phyloP scores from a whole-genome alignment of 257 asterid genomes.

The Dorcoceras hygrometricum region DNA sequence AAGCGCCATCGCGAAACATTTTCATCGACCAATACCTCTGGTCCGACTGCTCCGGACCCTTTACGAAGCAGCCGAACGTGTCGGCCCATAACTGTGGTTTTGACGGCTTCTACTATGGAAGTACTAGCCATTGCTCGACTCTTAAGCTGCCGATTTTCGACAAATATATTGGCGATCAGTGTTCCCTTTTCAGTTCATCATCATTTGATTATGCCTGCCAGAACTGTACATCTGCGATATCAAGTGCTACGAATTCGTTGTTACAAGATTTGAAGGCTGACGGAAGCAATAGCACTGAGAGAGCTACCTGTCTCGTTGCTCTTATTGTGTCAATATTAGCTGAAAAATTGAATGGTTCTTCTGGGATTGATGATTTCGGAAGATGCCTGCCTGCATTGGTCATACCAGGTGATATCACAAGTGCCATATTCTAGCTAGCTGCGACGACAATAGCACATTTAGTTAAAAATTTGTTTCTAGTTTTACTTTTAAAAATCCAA shows the following conservation, averaged over 20 bases:
- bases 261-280: slow-evolving; percentile 6
- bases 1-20: slow-evolving; percentile 24
- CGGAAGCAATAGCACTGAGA: slow-evolving; percentile 28
- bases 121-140: slow-evolving; percentile 36
- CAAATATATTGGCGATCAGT: slow-evolving; percentile 25
- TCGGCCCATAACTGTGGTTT: slow-evolving; percentile 51
- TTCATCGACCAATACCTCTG: slow-evolving; percentile 46
- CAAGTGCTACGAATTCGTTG: slow-evolving; percentile 26
- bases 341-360: slow-evolving; percentile 24
- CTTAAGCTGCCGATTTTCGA: slow-evolving; percentile 28
- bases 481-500: too few relatives aligned
- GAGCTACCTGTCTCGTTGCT: slow-evolving; percentile 45
- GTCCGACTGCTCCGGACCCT: slow-evolving; percentile 35
- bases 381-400: slow-evolving; percentile 60
- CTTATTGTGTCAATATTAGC: slow-evolving; percentile 46
- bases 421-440: too few relatives aligned
- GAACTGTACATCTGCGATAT: slow-evolving; percentile 36
- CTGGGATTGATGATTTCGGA: slow-evolving; percentile 37
- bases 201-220: slow-evolving; percentile 46
- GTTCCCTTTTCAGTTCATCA: slow-evolving; percentile 40
- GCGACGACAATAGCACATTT: too few relatives aligned
- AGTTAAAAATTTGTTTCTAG: too few relatives aligned
- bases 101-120: slow-evolving; percentile 32
- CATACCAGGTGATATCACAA: slow-evolving; percentile 29
- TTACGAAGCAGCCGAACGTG: slow-evolving; percentile 42